Evolutionary conservation across 1,284 basidiomycete genomes (phyloP), one percentile per base, ranked within the genome.

Genomic region (Amylostereum chailletii): DNA sequence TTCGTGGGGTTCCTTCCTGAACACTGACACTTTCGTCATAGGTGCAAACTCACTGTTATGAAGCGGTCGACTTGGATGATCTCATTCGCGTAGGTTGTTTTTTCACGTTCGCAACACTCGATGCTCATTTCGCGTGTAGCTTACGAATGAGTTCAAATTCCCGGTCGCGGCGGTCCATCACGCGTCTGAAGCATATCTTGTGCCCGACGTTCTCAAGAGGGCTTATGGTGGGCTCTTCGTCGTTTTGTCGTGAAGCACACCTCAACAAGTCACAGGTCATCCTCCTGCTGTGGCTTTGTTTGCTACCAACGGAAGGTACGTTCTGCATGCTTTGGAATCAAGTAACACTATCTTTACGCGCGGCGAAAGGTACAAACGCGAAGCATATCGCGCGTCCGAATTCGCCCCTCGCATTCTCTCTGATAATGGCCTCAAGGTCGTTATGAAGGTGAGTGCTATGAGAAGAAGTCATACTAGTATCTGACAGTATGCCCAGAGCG

Each of bases 31-130:
- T 43, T n/a, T 42, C 36, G 19, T 33, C n/a, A 26, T 49, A 90
- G 78, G 74, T 93, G 51, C 84, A 90, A 57, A 79, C 78, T 40
- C 87, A 92, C 58, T 90, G 86, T 56, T 89, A 90, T 53, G 83
- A 88, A 65, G 75, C 86, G 7, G 81, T 82, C 48, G 90, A 94
- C 59, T 71, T 93, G 32, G 87, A 91, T 57, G 77, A 75, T n/a
- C 72, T 88, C 51, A 77, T 87, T 45, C 70, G 86, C 53, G 84
- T 86, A 60, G 51, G 79, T 71, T n/a, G 6, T 30, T 6, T 43
- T 7, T 7, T 26, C 32, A 41, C 42, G 42, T 42, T 42, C 29
- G 33, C 31, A 45, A 39, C 10, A 32, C 5, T 43, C 5, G 5
- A 6, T 10, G 10, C 46, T 8, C 10, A 50, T 33, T n/a, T 10